A percentile compares a stretch with the other conserved stretches of the same genome.
These are phyloP conservation scores for Cornus florida DNA, from an alignment of 148 eudicot genomes.

Conservation along the genomic window DNA sequence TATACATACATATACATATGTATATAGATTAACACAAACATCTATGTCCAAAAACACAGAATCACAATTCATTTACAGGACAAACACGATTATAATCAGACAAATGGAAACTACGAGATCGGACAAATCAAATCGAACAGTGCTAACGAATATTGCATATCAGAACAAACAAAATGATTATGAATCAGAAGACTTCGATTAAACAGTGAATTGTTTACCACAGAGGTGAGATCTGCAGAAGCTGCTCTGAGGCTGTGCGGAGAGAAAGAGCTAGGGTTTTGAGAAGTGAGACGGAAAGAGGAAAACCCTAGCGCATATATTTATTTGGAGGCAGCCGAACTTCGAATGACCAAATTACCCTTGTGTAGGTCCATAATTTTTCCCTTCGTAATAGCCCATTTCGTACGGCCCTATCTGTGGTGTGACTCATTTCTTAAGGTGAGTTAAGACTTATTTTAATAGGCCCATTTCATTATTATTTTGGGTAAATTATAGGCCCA, in stretches of 20 bases:
- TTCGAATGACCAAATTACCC: neutral
- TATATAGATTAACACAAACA: neutral
- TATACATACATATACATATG: neutral
- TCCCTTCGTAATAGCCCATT: neutral
- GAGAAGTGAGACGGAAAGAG: neutral
- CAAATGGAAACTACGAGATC: neutral
- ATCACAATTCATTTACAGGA: neutral
- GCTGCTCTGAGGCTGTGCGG: neutral
- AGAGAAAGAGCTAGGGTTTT: neutral
- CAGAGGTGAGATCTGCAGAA: neutral
- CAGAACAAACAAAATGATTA: neutral
- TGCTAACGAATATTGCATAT: too few species aligned
- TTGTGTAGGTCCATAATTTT: neutral
- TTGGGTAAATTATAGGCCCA: neutral
- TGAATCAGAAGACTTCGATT: neutral
- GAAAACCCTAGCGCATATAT: neutral
- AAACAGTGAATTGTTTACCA: neutral
- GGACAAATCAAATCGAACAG: neutral
- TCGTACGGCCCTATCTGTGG: neutral
- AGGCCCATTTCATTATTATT: neutral
- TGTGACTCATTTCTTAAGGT: neutral
- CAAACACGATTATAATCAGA: neutral
- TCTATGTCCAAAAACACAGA: too few species aligned
- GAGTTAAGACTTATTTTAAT: neutral
- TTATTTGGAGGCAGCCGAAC: neutral